These are phyloP conservation scores for Myriangium duriaei DNA, from an alignment of 2,329 filamentous ascomycete species.

Conservation along the genomic window DNA sequence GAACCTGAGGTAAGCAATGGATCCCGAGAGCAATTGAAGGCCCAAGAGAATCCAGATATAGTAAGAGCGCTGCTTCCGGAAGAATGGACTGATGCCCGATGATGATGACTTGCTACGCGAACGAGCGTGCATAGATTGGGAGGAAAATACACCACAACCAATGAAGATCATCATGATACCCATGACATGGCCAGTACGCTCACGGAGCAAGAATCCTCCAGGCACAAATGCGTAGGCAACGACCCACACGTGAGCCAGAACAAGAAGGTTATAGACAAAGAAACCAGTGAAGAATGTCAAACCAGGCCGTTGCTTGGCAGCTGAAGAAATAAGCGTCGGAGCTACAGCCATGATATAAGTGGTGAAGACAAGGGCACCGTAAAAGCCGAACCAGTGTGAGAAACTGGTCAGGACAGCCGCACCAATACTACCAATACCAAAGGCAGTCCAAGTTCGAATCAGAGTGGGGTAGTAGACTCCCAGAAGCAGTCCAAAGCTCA, in stretches of 20 bases:
- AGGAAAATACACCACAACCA: conserved; percentile 70
- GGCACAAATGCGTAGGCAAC: conserved; percentile 97
- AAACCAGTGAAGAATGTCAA: conserved; percentile 80
- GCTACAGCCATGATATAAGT: conserved; percentile 73
- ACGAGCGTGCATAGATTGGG: conserved; percentile 37
- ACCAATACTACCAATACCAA: conserved; percentile 63
- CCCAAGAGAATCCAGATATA: conserved; percentile 59
- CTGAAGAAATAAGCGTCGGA: conserved; percentile 61
- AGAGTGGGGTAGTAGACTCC: conserved; percentile 63
- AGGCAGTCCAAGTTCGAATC: conserved; percentile 66
- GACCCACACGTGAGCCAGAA: conserved; percentile 97
- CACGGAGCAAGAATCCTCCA: conserved; percentile 79
- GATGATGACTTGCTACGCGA: conserved; percentile 31
- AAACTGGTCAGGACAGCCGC: conserved; percentile 66
- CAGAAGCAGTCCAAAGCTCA: conserved; percentile 67
- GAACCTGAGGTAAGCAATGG: conserved; percentile 78
- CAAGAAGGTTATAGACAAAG: conserved; percentile 81
- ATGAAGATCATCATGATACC: conserved; percentile 70
- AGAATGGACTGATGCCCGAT: conserved; percentile 16
- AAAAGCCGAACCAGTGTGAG: conserved; percentile 79
- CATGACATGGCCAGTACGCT: conserved; percentile 96
- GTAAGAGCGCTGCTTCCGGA: conserved; percentile 47
- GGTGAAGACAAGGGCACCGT: conserved; percentile 63
- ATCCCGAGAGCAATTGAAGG: conserved; percentile 68
- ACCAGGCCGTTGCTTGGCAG: conserved; percentile 63